These are phyloP conservation scores for Dillenia suffruticosa DNA, from an alignment of 164 flowering plant genomes.

Conservation along the genomic window DNA sequence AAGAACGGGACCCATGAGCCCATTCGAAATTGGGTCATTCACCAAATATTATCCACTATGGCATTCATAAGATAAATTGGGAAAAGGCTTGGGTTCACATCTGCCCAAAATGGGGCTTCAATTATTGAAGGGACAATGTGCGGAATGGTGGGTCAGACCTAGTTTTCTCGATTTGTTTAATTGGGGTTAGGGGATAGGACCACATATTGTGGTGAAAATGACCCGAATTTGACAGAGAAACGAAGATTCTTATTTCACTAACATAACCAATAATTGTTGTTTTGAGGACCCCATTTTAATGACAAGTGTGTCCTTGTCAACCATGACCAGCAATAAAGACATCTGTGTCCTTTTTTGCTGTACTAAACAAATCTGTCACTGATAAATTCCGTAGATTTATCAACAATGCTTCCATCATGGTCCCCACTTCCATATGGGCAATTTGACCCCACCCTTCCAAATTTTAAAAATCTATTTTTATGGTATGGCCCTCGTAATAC, in stretches of 20 bases:
- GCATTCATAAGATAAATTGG: no score
- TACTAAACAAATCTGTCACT: conserved; percentile 11
- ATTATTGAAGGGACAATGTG: conserved; percentile 4
- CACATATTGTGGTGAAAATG: no score
- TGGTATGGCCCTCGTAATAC: no score
- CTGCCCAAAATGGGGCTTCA: conserved; percentile 5
- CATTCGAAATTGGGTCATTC: no score
- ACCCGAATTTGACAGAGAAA: no score
- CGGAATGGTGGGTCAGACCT: neutral
- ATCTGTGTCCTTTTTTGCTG: conserved; percentile 5
- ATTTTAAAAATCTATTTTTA: no score
- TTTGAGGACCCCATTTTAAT: no score
- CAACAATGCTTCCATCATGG: conserved; percentile 1
- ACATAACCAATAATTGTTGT: no score
- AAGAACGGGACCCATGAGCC: no score
- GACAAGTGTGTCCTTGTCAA: neutral
- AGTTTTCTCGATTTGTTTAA: neutral
- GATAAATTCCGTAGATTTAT: neutral
- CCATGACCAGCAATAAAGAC: neutral
- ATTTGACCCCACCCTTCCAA: no score
- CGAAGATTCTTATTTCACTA: no score
- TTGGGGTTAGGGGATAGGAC: conserved; percentile 1
- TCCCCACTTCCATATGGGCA: conserved; percentile 3
- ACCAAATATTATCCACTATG: no score
- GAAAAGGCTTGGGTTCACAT: neutral